Evolutionary conservation across 202 grass and related monocot genomes (phyloP).

Genomic region (Eragrostis tef): DNA sequence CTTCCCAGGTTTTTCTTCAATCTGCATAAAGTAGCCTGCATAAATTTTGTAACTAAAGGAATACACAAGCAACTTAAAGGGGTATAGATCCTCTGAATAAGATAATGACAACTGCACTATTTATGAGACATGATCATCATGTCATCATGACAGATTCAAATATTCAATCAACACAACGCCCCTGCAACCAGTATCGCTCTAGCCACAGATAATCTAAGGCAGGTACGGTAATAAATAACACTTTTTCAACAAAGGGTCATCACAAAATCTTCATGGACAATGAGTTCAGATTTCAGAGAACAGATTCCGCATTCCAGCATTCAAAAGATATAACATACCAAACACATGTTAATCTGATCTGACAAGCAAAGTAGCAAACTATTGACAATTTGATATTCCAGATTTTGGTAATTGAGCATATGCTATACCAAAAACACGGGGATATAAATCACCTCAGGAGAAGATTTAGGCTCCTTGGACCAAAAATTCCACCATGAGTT

Average conservation of each 20-base stretch:
- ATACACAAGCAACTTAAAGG: slow-evolving; percentile 9
- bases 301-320: neutral
- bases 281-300: neutral
- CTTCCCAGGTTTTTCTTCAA: slow-evolving; percentile 50
- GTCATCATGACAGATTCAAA: slow-evolving; percentile 11
- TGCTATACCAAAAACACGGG: slow-evolving; percentile 24
- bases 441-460: slow-evolving; percentile 58
- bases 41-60: slow-evolving; percentile 37
- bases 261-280: slow-evolving; percentile 21
- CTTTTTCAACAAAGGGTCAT: slow-evolving; percentile 6
- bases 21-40: slow-evolving; percentile 55
- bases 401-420: slow-evolving; percentile 11
- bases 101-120: neutral
- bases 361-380: slow-evolving; percentile 31
- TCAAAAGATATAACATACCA: slow-evolving; percentile 28
- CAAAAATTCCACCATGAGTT: slow-evolving; percentile 83
- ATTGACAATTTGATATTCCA: neutral
- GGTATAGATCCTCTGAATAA: slow-evolving; percentile 11
- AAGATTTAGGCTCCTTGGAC: slow-evolving; percentile 63
- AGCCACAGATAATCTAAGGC: slow-evolving; percentile 18
- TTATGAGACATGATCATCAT: slow-evolving; percentile 6
- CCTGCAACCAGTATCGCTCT: neutral
- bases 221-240: neutral
- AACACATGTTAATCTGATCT: neutral
- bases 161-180: slow-evolving; percentile 29